These are phyloP conservation scores for Orbilia oligospora DNA, from an alignment of 2,329 filamentous ascomycete species.

Conservation along the genomic window DNA sequence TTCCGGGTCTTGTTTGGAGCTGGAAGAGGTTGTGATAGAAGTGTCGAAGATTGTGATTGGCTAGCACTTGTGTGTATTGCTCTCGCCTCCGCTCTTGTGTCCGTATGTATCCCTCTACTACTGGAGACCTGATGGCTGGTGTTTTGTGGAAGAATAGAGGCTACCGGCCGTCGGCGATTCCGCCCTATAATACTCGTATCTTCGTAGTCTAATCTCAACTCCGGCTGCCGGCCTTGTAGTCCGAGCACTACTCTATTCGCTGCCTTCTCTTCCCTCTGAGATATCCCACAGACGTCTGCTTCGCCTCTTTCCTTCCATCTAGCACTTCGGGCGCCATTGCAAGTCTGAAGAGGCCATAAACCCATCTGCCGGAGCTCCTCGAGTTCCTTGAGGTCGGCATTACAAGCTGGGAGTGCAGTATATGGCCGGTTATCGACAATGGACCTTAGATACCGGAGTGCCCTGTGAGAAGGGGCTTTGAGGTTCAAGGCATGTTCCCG, in stretches of 20 bases:
- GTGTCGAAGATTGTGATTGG: conserved; percentile 16
- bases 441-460: conserved; percentile 62
- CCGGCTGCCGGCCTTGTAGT: conserved; percentile 50
- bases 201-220: conserved; percentile 50
- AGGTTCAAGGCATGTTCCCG: conserved; percentile 62
- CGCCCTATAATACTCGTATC: conserved; percentile 54
- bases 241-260: conserved; percentile 37
- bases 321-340: conserved; percentile 47
- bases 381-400: conserved; percentile 47
- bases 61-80: conserved; percentile 37
- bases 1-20: neutral
- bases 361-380: conserved; percentile 43
- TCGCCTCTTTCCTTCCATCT: conserved; percentile 37
- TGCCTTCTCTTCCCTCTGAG: conserved; percentile 30
- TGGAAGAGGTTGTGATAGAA: conserved; percentile 32
- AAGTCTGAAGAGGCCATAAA: conserved; percentile 51
- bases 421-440: conserved; percentile 61
- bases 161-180: conserved; percentile 34
- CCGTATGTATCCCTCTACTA: conserved; percentile 29
- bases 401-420: conserved; percentile 42
- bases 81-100: conserved; percentile 21
- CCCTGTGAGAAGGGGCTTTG: conserved; percentile 63
- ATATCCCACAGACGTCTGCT: conserved; percentile 52
- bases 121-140: neutral
- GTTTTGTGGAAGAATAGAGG: conserved; percentile 3